These are phyloP conservation scores for Hippophae gyantsensis DNA, from an alignment of 306 rosid genomes.

Conservation along the genomic window DNA sequence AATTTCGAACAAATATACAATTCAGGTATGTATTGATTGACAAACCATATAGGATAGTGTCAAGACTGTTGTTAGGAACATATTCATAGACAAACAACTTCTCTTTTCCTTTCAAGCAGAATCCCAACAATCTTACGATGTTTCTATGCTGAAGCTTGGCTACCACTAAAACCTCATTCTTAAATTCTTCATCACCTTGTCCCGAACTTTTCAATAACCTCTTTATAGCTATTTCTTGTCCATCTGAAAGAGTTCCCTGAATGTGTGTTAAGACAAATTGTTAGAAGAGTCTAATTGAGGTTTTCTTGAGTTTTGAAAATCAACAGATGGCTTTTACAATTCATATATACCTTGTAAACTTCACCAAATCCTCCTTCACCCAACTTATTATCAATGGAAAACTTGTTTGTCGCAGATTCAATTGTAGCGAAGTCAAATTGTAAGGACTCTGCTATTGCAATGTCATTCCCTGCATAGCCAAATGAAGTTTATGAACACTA, in stretches of 20 bases:
- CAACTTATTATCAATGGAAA: slow-evolving; percentile 7
- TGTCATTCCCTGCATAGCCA: not conserved
- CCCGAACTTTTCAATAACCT: slow-evolving; percentile 23
- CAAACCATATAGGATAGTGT: slow-evolving; percentile 12
- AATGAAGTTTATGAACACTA: no score
- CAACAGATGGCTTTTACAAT: no score
- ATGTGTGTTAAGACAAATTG: slow-evolving; percentile 4
- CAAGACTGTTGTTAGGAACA: slow-evolving; percentile 9
- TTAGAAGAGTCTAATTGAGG: not conserved
- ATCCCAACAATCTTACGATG: slow-evolving; percentile 18
- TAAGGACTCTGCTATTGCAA: slow-evolving; percentile 16
- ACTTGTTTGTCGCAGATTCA: not conserved
- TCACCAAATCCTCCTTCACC: slow-evolving; percentile 16
- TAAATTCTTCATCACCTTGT: slow-evolving; percentile 12
- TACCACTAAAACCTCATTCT: slow-evolving; percentile 11
- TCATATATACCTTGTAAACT: slow-evolving; percentile 7
- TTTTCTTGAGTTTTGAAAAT: no score
- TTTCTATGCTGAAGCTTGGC: slow-evolving; percentile 18
- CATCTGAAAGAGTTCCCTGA: slow-evolving; percentile 4
- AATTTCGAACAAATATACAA: no score
- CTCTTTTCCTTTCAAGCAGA: slow-evolving; percentile 22
- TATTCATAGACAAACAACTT: slow-evolving; percentile 16
- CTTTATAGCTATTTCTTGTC: slow-evolving; percentile 15
- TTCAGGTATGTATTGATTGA: no score
- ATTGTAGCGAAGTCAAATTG: slow-evolving; percentile 1